Evolutionary conservation across 768 basidiomycete genomes (phyloP).

Genomic region (Myochromella boudieri): DNA sequence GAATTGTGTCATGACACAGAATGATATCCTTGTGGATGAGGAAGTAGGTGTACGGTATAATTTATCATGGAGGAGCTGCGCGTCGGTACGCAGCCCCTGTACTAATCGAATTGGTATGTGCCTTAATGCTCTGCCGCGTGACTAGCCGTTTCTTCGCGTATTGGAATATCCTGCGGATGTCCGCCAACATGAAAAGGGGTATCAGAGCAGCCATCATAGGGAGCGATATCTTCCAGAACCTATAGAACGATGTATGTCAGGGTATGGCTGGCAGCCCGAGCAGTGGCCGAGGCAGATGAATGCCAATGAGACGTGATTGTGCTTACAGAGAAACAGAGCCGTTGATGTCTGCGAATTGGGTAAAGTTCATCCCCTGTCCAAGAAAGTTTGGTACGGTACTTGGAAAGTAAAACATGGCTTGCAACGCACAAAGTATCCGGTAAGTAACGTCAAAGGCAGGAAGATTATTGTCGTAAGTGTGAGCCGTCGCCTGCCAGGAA

Average conservation of each 20-base stretch:
- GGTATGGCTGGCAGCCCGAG: no score
- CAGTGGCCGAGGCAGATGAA: no score
- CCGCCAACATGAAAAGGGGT: slow-evolving; percentile 50
- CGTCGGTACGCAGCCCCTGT: no score
- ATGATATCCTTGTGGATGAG: no score
- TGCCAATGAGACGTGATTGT: background rate
- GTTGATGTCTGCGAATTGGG: slow-evolving; percentile 47
- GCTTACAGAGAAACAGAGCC: slow-evolving; percentile 48
- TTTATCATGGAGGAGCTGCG: no score
- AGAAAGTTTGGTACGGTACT: slow-evolving; percentile 1
- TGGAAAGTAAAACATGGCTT: background rate
- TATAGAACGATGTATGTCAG: slow-evolving; percentile 19
- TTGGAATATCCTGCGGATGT: slow-evolving; percentile 45
- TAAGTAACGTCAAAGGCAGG: slow-evolving; percentile 67
- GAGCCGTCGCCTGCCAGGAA: slow-evolving; percentile 50
- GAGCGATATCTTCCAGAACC: slow-evolving; percentile 68
- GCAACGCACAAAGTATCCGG: slow-evolving; percentile 56
- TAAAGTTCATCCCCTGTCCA: slow-evolving; percentile 66
- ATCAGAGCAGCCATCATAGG: slow-evolving; percentile 57
- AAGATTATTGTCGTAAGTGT: slow-evolving; percentile 72
- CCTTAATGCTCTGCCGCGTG: slow-evolving; percentile 25
- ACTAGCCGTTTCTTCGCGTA: slow-evolving; percentile 44
- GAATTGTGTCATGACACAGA: no score
- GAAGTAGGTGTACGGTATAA: no score
- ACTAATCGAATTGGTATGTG: no score